Evolutionary conservation across 352 stramenopile species (phyloP).

Genomic region (Elongisporangium undulatum): DNA sequence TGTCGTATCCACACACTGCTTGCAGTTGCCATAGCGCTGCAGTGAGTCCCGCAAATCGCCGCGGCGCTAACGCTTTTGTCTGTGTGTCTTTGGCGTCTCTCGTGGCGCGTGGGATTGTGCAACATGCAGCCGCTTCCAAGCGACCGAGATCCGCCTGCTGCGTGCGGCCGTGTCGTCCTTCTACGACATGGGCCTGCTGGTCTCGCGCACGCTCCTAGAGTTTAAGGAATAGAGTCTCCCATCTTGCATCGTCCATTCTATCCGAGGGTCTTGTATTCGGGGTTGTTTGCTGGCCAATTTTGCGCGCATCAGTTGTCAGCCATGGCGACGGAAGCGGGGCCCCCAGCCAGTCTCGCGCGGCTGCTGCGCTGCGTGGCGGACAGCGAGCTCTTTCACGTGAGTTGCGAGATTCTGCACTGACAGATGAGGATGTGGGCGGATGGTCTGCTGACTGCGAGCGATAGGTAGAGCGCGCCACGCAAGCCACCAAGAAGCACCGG

Average conservation of each 20-base stretch:
- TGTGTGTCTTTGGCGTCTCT: constrained; percentile 5
- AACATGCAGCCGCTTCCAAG: constrained; percentile 65
- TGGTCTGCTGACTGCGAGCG: background rate
- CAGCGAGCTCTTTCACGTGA: constrained; percentile 40
- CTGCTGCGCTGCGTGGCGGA: constrained; percentile 35
- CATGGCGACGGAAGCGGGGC: background rate
- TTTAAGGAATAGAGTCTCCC: constrained; percentile 69
- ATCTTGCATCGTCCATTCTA: background rate
- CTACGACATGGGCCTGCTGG: constrained; percentile 82
- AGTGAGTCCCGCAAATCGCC: background rate
- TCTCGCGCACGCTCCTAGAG: constrained; percentile 72
- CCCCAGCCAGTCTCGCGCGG: constrained; percentile 19
- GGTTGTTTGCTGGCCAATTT: background rate
- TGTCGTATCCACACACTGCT: background rate
- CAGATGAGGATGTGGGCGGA: background rate
- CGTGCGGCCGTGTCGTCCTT: constrained; percentile 83
- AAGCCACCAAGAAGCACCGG: constrained; percentile 5
- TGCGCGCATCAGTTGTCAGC: background rate
- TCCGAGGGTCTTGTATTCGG: constrained; percentile 3
- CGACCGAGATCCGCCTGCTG: constrained; percentile 79
- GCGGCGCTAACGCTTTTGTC: background rate
- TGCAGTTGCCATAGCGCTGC: background rate
- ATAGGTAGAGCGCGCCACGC: constrained; percentile 40
- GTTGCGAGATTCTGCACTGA: background rate
- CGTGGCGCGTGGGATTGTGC: background rate